Conservation (phyloP, 2,329 filamentous ascomycete species). For the Diatrype stigma region DNA sequence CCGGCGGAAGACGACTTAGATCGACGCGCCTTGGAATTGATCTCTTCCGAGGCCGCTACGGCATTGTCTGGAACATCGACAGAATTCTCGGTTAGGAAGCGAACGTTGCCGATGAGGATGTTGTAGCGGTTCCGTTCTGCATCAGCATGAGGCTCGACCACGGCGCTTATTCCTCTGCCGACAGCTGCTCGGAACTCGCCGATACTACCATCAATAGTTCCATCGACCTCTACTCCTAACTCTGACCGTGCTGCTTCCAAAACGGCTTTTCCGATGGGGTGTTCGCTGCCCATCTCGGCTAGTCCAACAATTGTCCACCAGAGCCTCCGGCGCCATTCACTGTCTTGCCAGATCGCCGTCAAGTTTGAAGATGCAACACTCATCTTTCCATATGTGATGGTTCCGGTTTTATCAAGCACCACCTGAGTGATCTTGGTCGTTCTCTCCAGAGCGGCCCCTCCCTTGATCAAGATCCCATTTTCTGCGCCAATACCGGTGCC, state of each 20-base stretch:
- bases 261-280: conserved; percentile 90
- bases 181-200: conserved; percentile 81
- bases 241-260: conserved; percentile 69
- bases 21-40: conserved; percentile 44
- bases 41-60: conserved; percentile 58
- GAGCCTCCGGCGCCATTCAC: conserved; percentile 63
- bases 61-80: conserved; percentile 63
- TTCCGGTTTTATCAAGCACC: conserved; percentile 94
- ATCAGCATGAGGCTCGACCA: conserved; percentile 70
- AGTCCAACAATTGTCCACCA: conserved; percentile 98
- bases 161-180: conserved; percentile 78
- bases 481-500: conserved; percentile 95
- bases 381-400: conserved; percentile 93
- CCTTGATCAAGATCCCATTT: conserved; percentile 96
- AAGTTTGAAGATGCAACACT: conserved; percentile 72
- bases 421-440: conserved; percentile 87
- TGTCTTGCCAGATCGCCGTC: conserved; percentile 64
- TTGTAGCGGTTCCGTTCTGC: conserved; percentile 68
- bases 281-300: conserved; percentile 93
- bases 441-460: conserved; percentile 84
- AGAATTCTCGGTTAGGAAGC: conserved; percentile 68
- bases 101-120: conserved; percentile 79
- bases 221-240: conserved; percentile 68
- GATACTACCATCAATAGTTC: conserved; percentile 74
- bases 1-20: conserved; percentile 51